These are phyloP conservation scores for Cutaneotrichosporon daszewskae DNA, from an alignment of 1,284 basidiomycete genomes.

Conservation along the genomic window DNA sequence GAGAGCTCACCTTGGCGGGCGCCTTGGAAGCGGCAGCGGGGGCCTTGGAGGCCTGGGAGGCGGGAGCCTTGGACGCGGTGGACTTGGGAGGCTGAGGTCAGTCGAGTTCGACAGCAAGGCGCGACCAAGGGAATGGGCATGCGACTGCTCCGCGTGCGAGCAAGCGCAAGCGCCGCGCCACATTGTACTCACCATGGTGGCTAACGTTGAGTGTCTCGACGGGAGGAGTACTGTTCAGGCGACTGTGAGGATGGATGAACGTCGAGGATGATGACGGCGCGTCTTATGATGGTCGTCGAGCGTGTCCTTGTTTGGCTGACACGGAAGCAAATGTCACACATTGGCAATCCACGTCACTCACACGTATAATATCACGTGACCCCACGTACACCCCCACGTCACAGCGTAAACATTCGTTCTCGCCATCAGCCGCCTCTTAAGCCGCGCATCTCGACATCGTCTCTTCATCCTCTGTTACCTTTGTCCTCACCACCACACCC, in stretches of 20 bases:
- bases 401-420: neutral
- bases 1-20: conserved; percentile 53
- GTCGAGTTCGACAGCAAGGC: too few species aligned
- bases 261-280: too few species aligned
- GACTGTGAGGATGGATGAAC: too few species aligned
- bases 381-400: neutral
- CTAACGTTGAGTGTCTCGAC: neutral
- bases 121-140: too few species aligned
- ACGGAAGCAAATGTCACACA: too few species aligned
- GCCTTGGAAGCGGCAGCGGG: conserved; percentile 52
- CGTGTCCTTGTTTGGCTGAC: too few species aligned
- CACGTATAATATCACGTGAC: too few species aligned
- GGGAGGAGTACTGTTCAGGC: too few species aligned
- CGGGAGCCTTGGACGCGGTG: conserved; percentile 55
- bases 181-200: neutral
- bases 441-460: neutral
- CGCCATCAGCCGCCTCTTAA: neutral
- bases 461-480: conserved; percentile 10
- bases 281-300: too few species aligned
- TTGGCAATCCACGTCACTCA: too few species aligned
- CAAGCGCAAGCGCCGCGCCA: neutral
- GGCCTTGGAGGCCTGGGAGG: conserved; percentile 52
- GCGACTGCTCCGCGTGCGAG: too few species aligned
- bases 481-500: conserved; percentile 21
- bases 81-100: conserved; percentile 48